Percentiles rank a stretch among this genome's conserved stretches.
Evolutionary conservation across 2,329 filamentous ascomycete species (phyloP).

Genomic region (Aspergillus ochraceus): DNA sequence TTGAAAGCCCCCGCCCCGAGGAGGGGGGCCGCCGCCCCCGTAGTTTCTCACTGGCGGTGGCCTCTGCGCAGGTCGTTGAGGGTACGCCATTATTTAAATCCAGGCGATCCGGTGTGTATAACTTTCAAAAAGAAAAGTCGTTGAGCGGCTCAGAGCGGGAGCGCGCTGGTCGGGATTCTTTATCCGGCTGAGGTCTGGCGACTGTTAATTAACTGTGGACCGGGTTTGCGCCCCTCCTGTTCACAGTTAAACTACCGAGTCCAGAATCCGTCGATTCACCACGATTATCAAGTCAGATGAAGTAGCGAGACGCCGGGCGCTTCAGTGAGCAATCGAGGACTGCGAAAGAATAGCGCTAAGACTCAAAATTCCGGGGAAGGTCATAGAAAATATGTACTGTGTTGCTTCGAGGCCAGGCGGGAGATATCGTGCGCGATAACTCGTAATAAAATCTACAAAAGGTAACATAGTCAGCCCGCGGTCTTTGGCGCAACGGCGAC

Average conservation of each 20-base stretch:
- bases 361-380: neutral
- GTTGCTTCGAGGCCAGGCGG: neutral
- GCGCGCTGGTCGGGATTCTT: neutral
- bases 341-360: slow-evolving; percentile 1
- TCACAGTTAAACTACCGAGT: slow-evolving; percentile 3
- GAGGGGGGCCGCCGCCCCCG: slow-evolving; percentile 23
- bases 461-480: slow-evolving; percentile 11
- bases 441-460: neutral
- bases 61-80: slow-evolving; percentile 32
- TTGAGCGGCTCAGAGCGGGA: neutral
- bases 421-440: neutral
- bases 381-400: slow-evolving; percentile 6
- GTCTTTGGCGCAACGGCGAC: slow-evolving; percentile 9
- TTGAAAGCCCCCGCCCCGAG: slow-evolving; percentile 22
- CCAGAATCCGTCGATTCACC: neutral
- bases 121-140: neutral
- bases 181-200: neutral
- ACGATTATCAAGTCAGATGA: neutral
- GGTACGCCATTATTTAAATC: slow-evolving; percentile 36
- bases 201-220: neutral
- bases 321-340: neutral
- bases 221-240: neutral
- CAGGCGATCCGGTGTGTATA: neutral
- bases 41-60: slow-evolving; percentile 36
- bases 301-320: neutral